phyloP scores from a whole-genome alignment of 176 grass and related monocot genomes.

The Oryza brachyantha region DNA sequence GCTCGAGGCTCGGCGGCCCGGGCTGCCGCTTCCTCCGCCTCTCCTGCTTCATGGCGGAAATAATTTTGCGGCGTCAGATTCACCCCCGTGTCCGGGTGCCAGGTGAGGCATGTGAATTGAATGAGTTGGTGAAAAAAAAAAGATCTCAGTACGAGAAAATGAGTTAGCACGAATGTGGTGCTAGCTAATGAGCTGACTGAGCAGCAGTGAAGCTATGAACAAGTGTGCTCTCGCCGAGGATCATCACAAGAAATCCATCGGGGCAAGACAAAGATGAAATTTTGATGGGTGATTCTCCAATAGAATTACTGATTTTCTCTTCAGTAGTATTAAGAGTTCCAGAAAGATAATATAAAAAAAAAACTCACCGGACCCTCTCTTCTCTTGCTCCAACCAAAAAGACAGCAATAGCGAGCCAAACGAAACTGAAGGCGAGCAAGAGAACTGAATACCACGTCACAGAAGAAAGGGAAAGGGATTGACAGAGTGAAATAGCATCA shows the following conservation, averaged over 20 bases:
- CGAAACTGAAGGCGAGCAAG: background rate
- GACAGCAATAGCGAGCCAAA: background rate
- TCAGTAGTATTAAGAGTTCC: background rate
- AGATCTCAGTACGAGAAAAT: background rate
- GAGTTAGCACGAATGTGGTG: constrained; percentile 1
- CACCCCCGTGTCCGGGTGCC: background rate
- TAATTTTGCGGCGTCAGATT: constrained; percentile 42
- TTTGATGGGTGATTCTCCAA: background rate
- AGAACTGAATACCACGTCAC: constrained; percentile 3
- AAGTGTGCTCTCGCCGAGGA: background rate
- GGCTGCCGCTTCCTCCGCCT: constrained; percentile 27
- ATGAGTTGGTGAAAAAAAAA: background rate
- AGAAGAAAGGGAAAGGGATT: constrained; percentile 8
- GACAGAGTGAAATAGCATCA: background rate
- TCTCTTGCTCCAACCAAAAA: background rate
- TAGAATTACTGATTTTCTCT: background rate
- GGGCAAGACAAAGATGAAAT: constrained; percentile 7
- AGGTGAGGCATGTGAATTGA: background rate
- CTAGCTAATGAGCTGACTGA: background rate
- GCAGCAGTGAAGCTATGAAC: background rate
- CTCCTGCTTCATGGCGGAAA: constrained; percentile 41
- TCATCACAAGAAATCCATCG: constrained; percentile 12
- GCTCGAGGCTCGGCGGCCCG: constrained; percentile 25
- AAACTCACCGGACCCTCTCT: constrained; percentile 4
- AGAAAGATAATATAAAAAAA: background rate